Conservation (phyloP, 2,329 filamentous ascomycete genomes). For the Diaporthe capsici region DNA sequence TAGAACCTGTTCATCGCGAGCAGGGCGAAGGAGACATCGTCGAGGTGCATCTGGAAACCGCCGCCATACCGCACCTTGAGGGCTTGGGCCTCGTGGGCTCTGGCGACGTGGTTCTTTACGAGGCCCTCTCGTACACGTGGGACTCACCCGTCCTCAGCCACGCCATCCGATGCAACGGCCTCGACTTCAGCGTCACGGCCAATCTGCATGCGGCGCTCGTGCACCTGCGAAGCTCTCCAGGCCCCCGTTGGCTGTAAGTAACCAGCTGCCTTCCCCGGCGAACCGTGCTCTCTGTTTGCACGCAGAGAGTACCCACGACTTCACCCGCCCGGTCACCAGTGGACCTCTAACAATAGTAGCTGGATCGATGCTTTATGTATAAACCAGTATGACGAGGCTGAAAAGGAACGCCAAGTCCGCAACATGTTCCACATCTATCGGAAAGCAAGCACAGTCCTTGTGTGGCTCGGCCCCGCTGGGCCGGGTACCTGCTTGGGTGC, state of each 20-base stretch:
- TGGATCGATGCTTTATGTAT: not conserved
- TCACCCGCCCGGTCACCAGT: not conserved
- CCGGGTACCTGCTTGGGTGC: not conserved
- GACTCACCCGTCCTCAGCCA: not conserved
- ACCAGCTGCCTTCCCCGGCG: not conserved
- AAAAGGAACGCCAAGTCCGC: not conserved
- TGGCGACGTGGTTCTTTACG: not conserved
- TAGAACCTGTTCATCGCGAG: not conserved
- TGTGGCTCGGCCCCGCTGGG: not conserved
- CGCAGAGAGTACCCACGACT: not conserved
- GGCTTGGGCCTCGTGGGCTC: not conserved
- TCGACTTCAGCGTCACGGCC: not conserved
- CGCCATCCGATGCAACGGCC: not conserved
- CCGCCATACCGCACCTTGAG: not conserved
- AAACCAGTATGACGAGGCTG: not conserved
- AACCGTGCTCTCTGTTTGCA: not conserved
- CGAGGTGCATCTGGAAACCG: not conserved
- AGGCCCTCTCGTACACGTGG: not conserved
- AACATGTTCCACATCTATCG: constrained; percentile 7
- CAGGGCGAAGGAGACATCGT: not conserved
- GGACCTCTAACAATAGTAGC: not conserved
- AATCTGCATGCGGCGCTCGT: constrained; percentile 4
- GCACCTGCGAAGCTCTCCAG: not conserved
- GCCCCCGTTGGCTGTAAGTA: not conserved
- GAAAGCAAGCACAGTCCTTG: not conserved